phyloP scores from a whole-genome alignment of 2,329 filamentous ascomycete genomes.

The Talaromyces amestolkiae region DNA sequence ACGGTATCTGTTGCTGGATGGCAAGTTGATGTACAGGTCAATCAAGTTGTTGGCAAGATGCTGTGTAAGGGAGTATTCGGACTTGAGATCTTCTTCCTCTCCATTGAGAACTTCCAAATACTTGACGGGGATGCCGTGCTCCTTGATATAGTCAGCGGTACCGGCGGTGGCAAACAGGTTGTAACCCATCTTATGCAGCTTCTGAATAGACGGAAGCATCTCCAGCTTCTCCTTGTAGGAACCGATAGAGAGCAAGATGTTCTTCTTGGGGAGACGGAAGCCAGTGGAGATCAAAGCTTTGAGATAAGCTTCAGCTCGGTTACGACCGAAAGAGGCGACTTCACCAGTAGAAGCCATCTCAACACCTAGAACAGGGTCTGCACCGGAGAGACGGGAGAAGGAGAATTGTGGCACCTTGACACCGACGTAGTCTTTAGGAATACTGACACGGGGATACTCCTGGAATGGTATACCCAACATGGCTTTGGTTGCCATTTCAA shows the following conservation, averaged over 20 bases:
- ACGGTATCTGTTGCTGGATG: constrained; percentile 96
- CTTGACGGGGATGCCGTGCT: constrained; percentile 87
- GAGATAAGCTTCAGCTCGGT: constrained; percentile 97
- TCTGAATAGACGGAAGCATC: constrained; percentile 88
- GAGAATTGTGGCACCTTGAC: constrained; percentile 99
- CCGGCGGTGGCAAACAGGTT: constrained; percentile 95
- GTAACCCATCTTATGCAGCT: constrained; percentile 86
- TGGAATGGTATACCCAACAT: constrained; percentile 82
- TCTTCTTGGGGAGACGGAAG: constrained; percentile 93
- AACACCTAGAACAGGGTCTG: constrained; percentile 92
- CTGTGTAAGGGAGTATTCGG: constrained; percentile 94
- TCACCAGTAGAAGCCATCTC: constrained; percentile 99
- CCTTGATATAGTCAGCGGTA: constrained; percentile 93
- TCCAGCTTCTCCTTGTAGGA: constrained; percentile 98
- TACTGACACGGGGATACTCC: constrained; percentile 74
- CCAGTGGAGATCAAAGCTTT: constrained; percentile 95
- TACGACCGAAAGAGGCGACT: constrained; percentile 90
- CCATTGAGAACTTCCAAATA: constrained; percentile 84
- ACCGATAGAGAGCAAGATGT: constrained; percentile 91
- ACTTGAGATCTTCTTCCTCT: constrained; percentile 78
- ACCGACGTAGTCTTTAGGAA: constrained; percentile 81
- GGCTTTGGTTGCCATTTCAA: constrained; percentile 97
- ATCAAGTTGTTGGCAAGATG: constrained; percentile 97
- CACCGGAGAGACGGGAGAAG: constrained; percentile 93
- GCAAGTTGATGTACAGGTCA: constrained; percentile 97